A percentile compares a stretch with the other conserved stretches of the same genome.
phyloP scores from a whole-genome alignment of 164 flowering plant species.

The Vitis riparia region DNA sequence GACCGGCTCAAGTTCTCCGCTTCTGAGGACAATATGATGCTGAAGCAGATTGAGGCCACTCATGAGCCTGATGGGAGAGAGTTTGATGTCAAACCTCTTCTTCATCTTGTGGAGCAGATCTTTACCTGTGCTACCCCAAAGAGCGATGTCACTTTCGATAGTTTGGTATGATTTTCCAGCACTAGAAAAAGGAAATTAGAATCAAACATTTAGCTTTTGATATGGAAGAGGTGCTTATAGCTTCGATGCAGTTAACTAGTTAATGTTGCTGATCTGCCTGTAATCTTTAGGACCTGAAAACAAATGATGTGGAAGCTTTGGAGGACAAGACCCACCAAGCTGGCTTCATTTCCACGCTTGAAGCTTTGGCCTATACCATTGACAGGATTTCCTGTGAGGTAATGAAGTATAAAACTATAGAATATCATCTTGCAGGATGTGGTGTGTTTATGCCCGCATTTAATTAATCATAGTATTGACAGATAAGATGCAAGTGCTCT shows the following conservation, averaged over 20 bases:
- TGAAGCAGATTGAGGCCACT: conserved; percentile 26
- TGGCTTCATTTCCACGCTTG: conserved; percentile 7
- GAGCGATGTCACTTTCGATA: not conserved
- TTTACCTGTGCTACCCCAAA: conserved; percentile 17
- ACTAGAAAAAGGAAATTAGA: not conserved
- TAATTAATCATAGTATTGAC: not conserved
- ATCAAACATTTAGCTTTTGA: too few species aligned
- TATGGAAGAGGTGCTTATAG: too few species aligned
- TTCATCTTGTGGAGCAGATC: conserved; percentile 30
- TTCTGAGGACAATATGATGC: conserved; percentile 25
- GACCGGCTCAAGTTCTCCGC: conserved; percentile 9
- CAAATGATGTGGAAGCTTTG: conserved; percentile 3
- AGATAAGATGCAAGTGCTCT: conserved; percentile 26
- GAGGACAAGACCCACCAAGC: conserved; percentile 14
- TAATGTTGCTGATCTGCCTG: too few species aligned
- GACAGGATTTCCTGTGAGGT: conserved; percentile 34
- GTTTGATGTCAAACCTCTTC: conserved; percentile 30
- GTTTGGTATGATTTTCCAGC: conserved; percentile 1
- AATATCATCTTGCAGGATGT: not conserved
- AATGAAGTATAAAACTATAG: not conserved
- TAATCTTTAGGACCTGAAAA: not conserved
- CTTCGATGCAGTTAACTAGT: too few species aligned
- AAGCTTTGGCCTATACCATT: conserved; percentile 19
- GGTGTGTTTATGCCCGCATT: not conserved
- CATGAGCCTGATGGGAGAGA: conserved; percentile 30